Evolutionary conservation across 495 filamentous ascomycete species (phyloP).

Genomic region (Hamigera avellanea): DNA sequence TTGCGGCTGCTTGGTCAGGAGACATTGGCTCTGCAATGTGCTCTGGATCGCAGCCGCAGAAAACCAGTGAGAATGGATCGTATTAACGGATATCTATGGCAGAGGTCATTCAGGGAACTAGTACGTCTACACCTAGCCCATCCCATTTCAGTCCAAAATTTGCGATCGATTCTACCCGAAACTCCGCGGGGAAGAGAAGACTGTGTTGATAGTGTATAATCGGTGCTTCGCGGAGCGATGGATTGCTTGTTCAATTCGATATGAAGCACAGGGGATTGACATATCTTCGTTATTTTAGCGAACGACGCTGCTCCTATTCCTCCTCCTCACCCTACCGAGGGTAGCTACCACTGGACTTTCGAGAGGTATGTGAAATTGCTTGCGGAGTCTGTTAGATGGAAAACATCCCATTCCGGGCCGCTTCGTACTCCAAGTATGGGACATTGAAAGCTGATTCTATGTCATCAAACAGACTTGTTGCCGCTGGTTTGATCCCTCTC

Average conservation of each 20-base stretch:
- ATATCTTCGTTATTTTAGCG: slow-evolving; percentile 34
- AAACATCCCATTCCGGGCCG: too few species aligned
- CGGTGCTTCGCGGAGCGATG: slow-evolving; percentile 3
- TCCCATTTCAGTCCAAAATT: too few species aligned
- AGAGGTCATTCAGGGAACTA: slow-evolving; percentile 70
- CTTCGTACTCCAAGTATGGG: too few species aligned
- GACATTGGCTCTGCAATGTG: too few species aligned
- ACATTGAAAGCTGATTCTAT: too few species aligned
- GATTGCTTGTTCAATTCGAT: background rate
- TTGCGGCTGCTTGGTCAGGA: too few species aligned
- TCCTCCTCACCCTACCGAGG: slow-evolving; percentile 57
- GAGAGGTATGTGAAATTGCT: slow-evolving; percentile 49
- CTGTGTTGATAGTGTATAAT: too few species aligned
- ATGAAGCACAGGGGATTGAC: slow-evolving; percentile 9
- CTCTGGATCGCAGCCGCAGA: too few species aligned
- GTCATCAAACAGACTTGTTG: slow-evolving; percentile 43
- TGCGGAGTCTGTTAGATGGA: background rate
- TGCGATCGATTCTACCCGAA: too few species aligned
- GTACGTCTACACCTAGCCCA: slow-evolving; percentile 37
- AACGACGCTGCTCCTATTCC: slow-evolving; percentile 84
- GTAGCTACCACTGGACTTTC: slow-evolving; percentile 97
- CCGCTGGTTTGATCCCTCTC: slow-evolving; percentile 69
- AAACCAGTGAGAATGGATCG: too few species aligned
- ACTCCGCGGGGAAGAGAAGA: too few species aligned
- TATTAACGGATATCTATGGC: slow-evolving; percentile 19